Evolutionary conservation across 257 asterid species (phyloP), one percentile per base, ranked within the genome.

Genomic region (Petunia secreta): DNA sequence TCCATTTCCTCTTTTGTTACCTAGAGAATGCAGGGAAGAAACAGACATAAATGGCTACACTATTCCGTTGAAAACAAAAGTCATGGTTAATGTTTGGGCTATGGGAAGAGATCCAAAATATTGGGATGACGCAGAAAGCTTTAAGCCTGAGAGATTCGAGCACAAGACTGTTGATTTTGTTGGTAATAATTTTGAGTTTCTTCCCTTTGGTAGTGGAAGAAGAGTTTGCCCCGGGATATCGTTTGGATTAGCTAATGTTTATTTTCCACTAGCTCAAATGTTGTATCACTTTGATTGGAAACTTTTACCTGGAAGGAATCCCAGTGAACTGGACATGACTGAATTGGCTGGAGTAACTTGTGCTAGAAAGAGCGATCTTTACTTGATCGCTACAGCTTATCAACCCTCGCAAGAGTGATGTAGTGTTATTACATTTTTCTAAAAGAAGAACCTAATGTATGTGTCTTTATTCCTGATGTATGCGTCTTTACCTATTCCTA

Each of bases 261-360:
- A 69, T 57, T 77, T 58, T 1, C 54, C 83, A 0, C 40, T 80
- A 0, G 79, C 79, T 37, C 63, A 69, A 62, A 16, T 80, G 16
- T 60, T 79, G 3, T 79, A 65, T 54, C 78, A 66, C 10, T 79
- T 79, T 40, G 78, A 79, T 34, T 66, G 82, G 78, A 16, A 79
- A n/a, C 78, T 79, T 11, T 59, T 59, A 2, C 40, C 16, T 6
- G 58, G 44, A 66, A 43, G 58, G 4, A 69, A 71, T 9, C 63
- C 25, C 2, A 4, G 16, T 14, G 69, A 80, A 1, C 15, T 69
- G 36, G 79, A 59, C 53, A 58, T 80, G 54, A 58, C 53, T 0
- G 82, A 79, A 8, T 50, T 5, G 1, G 25, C 13, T 5, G 82
- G 82, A 60, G 3, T 25, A 37, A 8, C 44, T 48, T 62, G 68